Evolutionary conservation across 768 basidiomycete species (phyloP), one percentile per base, ranked within the genome.

Genomic region (Suillus decipiens): DNA sequence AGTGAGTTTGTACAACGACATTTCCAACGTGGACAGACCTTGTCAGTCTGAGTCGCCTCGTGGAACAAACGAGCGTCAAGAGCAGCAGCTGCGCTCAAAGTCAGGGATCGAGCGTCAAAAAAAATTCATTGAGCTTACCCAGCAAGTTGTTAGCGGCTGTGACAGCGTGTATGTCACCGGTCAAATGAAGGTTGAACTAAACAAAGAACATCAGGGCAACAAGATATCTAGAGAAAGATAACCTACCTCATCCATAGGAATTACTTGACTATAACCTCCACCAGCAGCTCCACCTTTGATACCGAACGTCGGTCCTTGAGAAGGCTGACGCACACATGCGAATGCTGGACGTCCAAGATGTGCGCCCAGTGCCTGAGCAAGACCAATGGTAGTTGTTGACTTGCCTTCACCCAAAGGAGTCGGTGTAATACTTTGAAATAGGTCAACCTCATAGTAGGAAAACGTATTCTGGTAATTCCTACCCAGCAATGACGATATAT

Each of bases 211-310:
- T 72, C 50, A 71, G 60, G 15, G 1, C 48, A 33, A 24, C 9
- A 47, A 48, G 34, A 10, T 28, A 58, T 11, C 36, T 39, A 57
- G 33, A 24, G 39, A 61, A 59, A 69, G 62, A 34, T 5, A 17
- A 64, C 75, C 60, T 66, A 91, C 91, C 80, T 98, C 96, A 71
- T 98, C 96, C 96, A 99, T 98, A 47, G 96, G 96, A 78, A 99
- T 99, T 71, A 99, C 93, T 73, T 97, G 96, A 73, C 93, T 95
- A 80, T 99, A 99, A 59, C 96, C 96, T 64, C 96, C 96, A 45
- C 97, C 96, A 48, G 96, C 96, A 42, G 96, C 96, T 70, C 96
- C 97, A 68, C 96, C 96, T 78, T 99, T 99, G 82, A 99, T 97
- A 68, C 96, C 96, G 74, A 99, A 99, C 0, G 96, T 99, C 39